Evolutionary conservation across 257 asterid genomes (phyloP), one percentile per base, ranked within the genome.

Genomic region (Salvia splendens): DNA sequence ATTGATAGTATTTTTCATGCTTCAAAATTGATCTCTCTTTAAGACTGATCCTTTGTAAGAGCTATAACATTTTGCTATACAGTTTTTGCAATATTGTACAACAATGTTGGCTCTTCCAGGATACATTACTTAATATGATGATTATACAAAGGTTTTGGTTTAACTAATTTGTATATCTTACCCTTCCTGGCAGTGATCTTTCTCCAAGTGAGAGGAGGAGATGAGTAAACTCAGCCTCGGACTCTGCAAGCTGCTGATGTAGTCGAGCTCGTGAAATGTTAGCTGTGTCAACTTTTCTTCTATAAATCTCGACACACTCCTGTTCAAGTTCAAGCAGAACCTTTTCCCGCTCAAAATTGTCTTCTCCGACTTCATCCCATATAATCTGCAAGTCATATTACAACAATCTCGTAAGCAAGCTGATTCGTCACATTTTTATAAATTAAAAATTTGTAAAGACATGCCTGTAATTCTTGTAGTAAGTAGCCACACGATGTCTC

Each of bases 341-440:
- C 78, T 90, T 93, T 69, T 87, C 96, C 83, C 95, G 84, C 65
- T 86, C 86, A 42, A 76, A 76, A 38, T 86, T 73, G 66, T 90
- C 96, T 70, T 85, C 95, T 54, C 98, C 97, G 4, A 93, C 96
- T 80, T 93, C 98, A 77, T 90, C 95, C 98, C 98, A 93, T 82
- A 93, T 93, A 75, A 93, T 93, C 98, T 92, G 95, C 78, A 40
- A 58, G 55, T 8, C 16, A 45, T 43, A 30, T 12, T 57, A 14
- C 5, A 65, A 43, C 42, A 59, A 46, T 48, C 64, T 52, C 41
- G 72, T 65, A 62, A 45, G 30, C 9, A 62, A 45, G 17, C 9
- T 17, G 12, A 1, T 4, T 33, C 71, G 17, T 63, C 48, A 12
- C 59, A 70, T 53, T 35, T 50, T 28, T 15, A 69, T 28, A 3